These are phyloP conservation scores for Dictyostelium capitatum DNA, from an alignment of 78 protist species.

Conservation along the genomic window DNA sequence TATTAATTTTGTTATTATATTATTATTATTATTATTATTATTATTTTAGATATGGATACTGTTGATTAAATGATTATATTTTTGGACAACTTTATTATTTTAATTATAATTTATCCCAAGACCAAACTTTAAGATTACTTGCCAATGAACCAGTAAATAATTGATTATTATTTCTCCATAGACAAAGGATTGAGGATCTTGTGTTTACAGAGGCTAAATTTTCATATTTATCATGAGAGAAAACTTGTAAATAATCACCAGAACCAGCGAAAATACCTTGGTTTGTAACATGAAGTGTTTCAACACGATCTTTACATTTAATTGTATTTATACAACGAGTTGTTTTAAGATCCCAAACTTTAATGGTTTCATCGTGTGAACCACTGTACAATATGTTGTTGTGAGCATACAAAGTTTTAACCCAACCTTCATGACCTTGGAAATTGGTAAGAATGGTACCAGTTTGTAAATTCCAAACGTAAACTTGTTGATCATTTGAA, in stretches of 20 bases:
- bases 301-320: conserved; percentile 74
- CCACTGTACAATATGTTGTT: conserved; percentile 62
- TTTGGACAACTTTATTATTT: not conserved
- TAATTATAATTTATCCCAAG: conserved; percentile 37
- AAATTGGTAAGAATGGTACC: conserved; percentile 55
- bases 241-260: conserved; percentile 68
- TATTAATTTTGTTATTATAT: not conserved
- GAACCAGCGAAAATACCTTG: conserved; percentile 80
- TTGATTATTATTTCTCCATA: conserved; percentile 68
- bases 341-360: conserved; percentile 84
- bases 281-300: conserved; percentile 58
- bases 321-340: conserved; percentile 62
- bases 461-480: conserved; percentile 66
- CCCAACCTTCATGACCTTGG: conserved; percentile 85
- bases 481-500: conserved; percentile 69
- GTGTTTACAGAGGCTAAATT: conserved; percentile 50
- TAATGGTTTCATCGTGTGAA: conserved; percentile 78
- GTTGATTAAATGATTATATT: not conserved
- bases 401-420: conserved; percentile 61
- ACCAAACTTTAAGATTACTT: conserved; percentile 72
- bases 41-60: not conserved
- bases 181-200: conserved; percentile 47
- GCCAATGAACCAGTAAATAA: conserved; percentile 74
- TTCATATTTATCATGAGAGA: conserved; percentile 40
- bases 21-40: not conserved